Percentiles rank a stretch among this genome's conserved stretches.
Evolutionary conservation across 2,329 filamentous ascomycete species (phyloP).

Genomic region (Dactylonectria macrodidyma): DNA sequence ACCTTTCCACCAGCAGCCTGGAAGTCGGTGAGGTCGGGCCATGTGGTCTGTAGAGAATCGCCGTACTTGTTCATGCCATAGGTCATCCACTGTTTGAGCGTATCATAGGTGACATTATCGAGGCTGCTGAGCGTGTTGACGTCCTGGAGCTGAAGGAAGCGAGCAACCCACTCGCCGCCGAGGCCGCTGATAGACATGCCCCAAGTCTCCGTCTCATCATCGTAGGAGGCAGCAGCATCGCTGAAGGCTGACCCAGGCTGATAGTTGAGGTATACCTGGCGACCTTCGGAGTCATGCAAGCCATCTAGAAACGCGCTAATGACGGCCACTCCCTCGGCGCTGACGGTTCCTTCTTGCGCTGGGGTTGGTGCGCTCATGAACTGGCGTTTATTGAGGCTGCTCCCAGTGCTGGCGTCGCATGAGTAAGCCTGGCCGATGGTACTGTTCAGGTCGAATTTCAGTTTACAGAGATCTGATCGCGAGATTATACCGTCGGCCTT

Average conservation of each 20-base stretch:
- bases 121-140: conserved; percentile 56
- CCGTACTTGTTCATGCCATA: conserved; percentile 62
- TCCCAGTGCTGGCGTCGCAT: conserved; percentile 41
- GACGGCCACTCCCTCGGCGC: conserved; percentile 51
- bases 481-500: conserved; percentile 23
- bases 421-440: conserved; percentile 52
- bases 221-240: conserved; percentile 53
- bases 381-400: conserved; percentile 15
- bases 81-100: conserved; percentile 66
- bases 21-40: conserved; percentile 67
- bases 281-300: conserved; percentile 53
- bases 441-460: conserved; percentile 50
- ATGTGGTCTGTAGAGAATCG: conserved; percentile 67
- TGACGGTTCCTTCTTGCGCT: conserved; percentile 52
- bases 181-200: conserved; percentile 48
- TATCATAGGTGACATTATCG: conserved; percentile 66
- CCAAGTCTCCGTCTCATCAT: conserved; percentile 50
- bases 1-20: conserved; percentile 66
- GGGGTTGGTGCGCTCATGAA: conserved; percentile 42
- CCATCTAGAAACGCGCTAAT: conserved; percentile 54
- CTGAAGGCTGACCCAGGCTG: conserved; percentile 51
- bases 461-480: conserved; percentile 42
- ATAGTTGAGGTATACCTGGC: conserved; percentile 54
- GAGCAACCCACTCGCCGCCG: conserved; percentile 56
- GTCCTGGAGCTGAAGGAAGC: conserved; percentile 56